Conservation (phyloP, 495 filamentous ascomycete species). For the Xylaria bambusicola region DNA sequence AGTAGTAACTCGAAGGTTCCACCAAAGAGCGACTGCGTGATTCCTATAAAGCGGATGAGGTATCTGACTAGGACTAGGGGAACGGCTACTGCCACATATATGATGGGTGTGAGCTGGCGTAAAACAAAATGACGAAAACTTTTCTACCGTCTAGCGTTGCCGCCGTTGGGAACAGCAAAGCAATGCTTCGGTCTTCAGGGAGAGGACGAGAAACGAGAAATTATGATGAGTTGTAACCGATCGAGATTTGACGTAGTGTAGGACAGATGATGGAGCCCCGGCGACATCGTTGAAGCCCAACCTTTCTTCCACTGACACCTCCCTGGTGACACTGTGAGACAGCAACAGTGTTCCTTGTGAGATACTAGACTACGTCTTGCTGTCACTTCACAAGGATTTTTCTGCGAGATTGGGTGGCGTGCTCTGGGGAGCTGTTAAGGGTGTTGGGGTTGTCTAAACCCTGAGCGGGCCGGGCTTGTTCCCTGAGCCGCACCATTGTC, state of each 20-base stretch:
- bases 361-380: conserved; percentile 9
- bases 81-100: conserved; percentile 10
- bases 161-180: conserved; percentile 3
- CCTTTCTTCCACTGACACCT: conserved; percentile 7
- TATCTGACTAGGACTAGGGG: neutral
- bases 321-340: conserved; percentile 10
- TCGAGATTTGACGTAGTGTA: conserved; percentile 14
- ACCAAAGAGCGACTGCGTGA: conserved; percentile 10
- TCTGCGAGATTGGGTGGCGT: neutral
- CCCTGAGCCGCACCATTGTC: conserved; percentile 17
- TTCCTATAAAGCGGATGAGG: neutral
- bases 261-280: conserved; percentile 11
- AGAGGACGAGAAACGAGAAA: conserved; percentile 5
- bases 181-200: neutral
- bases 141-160: neutral
- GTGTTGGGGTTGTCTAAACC: neutral
- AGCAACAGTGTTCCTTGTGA: neutral
- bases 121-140: neutral
- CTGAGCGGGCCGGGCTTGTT: neutral
- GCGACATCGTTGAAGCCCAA: conserved; percentile 22
- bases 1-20: neutral
- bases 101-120: conserved; percentile 9
- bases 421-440: conserved; percentile 1
- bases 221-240: neutral
- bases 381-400: conserved; percentile 2